Evolutionary conservation across 2,329 filamentous ascomycete genomes (phyloP).

Genomic region (Aureobasidium sp.): DNA sequence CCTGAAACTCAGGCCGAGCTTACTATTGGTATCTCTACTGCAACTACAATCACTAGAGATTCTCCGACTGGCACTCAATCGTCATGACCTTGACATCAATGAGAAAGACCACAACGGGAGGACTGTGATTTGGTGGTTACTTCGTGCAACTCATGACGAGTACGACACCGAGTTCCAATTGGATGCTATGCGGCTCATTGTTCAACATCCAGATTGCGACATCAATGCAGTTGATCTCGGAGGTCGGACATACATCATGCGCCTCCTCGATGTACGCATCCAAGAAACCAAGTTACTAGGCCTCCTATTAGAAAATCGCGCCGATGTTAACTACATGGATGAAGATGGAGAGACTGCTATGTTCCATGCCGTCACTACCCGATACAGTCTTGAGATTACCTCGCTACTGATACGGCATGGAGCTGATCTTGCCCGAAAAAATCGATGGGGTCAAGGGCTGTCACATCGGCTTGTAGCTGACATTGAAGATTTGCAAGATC

Average conservation of each 20-base stretch:
- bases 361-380: not conserved
- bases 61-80: not conserved
- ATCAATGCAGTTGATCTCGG: not conserved
- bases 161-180: not conserved
- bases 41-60: not conserved
- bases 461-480: not conserved
- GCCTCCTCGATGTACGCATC: not conserved
- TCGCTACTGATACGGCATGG: not conserved
- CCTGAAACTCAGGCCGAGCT: no score
- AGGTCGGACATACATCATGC: not conserved
- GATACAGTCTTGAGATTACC: not conserved
- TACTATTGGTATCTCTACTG: not conserved
- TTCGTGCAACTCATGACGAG: not conserved
- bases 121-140: not conserved
- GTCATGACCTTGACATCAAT: not conserved
- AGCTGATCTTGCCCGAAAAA: not conserved
- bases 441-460: not conserved
- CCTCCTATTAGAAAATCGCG: not conserved
- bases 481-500: not conserved
- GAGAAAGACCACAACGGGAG: not conserved
- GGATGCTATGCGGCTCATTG: not conserved
- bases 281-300: not conserved
- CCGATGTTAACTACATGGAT: not conserved
- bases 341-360: not conserved
- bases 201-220: not conserved